Evolutionary conservation across 352 stramenopile species (phyloP).

Genomic region (Phytophthora aleatoria): DNA sequence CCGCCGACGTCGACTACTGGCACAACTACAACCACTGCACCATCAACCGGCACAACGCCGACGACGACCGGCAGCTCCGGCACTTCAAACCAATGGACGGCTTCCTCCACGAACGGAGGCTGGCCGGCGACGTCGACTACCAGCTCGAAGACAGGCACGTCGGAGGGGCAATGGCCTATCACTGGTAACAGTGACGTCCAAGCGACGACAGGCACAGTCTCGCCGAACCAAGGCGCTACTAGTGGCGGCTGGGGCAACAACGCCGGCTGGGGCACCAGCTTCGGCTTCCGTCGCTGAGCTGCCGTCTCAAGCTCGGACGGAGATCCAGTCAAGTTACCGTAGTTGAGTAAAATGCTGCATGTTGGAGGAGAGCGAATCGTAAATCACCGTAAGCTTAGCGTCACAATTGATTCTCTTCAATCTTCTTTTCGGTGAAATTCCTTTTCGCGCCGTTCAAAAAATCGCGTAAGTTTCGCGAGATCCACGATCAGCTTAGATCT

Average conservation of each 20-base stretch:
- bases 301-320: neutral
- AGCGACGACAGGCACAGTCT: slow-evolving; percentile 24
- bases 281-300: slow-evolving; percentile 26
- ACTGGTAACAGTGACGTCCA: slow-evolving; percentile 4
- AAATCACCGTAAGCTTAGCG: neutral
- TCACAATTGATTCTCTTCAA: neutral
- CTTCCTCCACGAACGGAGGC: slow-evolving; percentile 13
- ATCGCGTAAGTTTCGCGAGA: too few species aligned
- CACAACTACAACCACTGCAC: slow-evolving; percentile 12
- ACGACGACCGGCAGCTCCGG: slow-evolving; percentile 1
- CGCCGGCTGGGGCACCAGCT: slow-evolving; percentile 20
- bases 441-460: too few species aligned
- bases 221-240: slow-evolving; percentile 15
- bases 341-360: neutral
- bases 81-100: slow-evolving; percentile 17
- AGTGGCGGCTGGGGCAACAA: slow-evolving; percentile 23
- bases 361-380: neutral
- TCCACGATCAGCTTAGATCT: too few species aligned
- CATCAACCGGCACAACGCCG: slow-evolving; percentile 14
- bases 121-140: neutral
- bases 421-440: too few species aligned
- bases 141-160: neutral
- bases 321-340: neutral
- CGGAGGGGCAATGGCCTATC: neutral
- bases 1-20: slow-evolving; percentile 12